These are phyloP conservation scores for Handroanthus guayacan DNA, from an alignment of 257 asterid species.

Conservation along the genomic window DNA sequence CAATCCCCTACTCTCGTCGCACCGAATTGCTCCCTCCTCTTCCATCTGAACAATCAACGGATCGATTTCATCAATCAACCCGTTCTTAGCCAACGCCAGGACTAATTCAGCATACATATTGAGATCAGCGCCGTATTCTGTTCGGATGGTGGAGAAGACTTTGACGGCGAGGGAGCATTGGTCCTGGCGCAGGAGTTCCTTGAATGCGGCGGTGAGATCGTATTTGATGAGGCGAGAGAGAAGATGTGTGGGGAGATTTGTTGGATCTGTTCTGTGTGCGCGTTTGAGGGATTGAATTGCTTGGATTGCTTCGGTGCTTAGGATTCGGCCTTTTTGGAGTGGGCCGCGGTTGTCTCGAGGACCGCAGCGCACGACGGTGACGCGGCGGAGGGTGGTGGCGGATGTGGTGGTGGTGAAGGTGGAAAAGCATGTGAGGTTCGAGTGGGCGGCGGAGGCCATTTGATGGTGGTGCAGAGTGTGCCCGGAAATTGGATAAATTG, in stretches of 20 bases:
- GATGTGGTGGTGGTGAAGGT: slow-evolving; percentile 29
- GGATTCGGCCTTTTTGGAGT: slow-evolving; percentile 70
- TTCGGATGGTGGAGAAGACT: slow-evolving; percentile 68
- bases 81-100: slow-evolving; percentile 58
- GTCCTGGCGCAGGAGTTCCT: slow-evolving; percentile 91
- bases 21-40: slow-evolving; percentile 48
- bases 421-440: slow-evolving; percentile 46
- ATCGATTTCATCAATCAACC: slow-evolving; percentile 63
- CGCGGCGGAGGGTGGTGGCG: slow-evolving; percentile 39
- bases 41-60: slow-evolving; percentile 59
- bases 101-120: slow-evolving; percentile 67
- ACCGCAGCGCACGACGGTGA: slow-evolving; percentile 63
- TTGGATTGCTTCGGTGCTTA: slow-evolving; percentile 91
- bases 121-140: slow-evolving; percentile 72
- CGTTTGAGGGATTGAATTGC: slow-evolving; percentile 90
- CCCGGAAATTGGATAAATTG: slow-evolving; percentile 17
- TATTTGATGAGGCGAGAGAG: slow-evolving; percentile 83
- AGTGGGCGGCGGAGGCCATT: slow-evolving; percentile 54
- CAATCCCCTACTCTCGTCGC: slow-evolving; percentile 65
- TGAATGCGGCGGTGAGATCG: slow-evolving; percentile 82
- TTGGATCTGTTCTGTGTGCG: slow-evolving; percentile 61
- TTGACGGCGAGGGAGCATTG: slow-evolving; percentile 64
- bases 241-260: slow-evolving; percentile 56
- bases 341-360: slow-evolving; percentile 87
- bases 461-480: slow-evolving; percentile 21